phyloP scores from a whole-genome alignment of 441 rosid genomes.

The Populus hybrid region DNA sequence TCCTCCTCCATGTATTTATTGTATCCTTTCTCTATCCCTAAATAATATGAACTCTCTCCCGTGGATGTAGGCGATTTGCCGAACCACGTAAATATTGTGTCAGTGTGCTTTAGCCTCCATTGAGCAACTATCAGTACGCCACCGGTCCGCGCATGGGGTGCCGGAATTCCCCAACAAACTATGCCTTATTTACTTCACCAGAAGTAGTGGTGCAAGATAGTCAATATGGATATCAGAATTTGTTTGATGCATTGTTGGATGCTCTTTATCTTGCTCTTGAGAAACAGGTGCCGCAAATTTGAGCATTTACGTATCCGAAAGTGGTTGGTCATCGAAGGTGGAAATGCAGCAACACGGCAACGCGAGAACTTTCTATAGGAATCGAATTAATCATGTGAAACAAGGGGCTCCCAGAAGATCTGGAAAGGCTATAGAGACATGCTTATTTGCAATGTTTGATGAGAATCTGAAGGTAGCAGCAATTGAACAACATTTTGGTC shows the following conservation, averaged over 20 bases:
- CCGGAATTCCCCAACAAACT: too few species aligned
- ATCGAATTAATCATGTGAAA: conserved; percentile 39
- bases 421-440: conserved; percentile 47
- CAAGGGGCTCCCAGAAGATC: conserved; percentile 58
- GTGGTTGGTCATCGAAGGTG: conserved; percentile 61
- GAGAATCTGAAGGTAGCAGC: conserved; percentile 57
- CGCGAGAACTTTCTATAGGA: conserved; percentile 31
- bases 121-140: too few species aligned
- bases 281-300: conserved; percentile 24
- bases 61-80: too few species aligned
- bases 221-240: conserved; percentile 29
- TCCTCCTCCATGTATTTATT: too few species aligned
- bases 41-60: too few species aligned
- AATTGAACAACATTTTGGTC: conserved; percentile 45
- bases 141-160: too few species aligned
- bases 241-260: conserved; percentile 50
- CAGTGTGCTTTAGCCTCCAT: too few species aligned
- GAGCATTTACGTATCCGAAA: conserved; percentile 43
- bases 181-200: conserved; percentile 36
- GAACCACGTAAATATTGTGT: too few species aligned
- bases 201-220: conserved; percentile 31
- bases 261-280: conserved; percentile 38
- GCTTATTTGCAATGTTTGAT: conserved; percentile 55
- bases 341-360: conserved; percentile 27
- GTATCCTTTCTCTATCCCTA: too few species aligned